A percentile compares a stretch with the other conserved stretches of the same genome.
Evolutionary conservation across 2,329 filamentous ascomycete genomes (phyloP).

Genomic region (Apiospora hydei): DNA sequence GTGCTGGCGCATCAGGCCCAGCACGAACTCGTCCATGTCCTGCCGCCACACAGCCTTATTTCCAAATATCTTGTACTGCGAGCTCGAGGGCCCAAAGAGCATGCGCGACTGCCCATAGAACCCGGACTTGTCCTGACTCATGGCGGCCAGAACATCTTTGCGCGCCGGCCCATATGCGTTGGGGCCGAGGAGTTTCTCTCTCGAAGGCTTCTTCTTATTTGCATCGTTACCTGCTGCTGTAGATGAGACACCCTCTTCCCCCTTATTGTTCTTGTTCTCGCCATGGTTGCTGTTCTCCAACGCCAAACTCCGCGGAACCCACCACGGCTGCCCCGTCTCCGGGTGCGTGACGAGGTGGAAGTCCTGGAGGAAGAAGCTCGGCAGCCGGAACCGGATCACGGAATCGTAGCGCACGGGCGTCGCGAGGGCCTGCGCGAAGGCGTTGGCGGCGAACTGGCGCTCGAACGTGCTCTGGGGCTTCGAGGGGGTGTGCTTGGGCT

Average conservation of each 20-base stretch:
- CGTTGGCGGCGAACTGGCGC: slow-evolving; percentile 64
- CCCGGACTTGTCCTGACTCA: slow-evolving; percentile 29
- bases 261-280: slow-evolving; percentile 5
- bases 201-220: slow-evolving; percentile 19
- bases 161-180: slow-evolving; percentile 43
- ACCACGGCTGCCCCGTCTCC: slow-evolving; percentile 59
- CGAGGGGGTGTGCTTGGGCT: slow-evolving; percentile 38
- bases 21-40: slow-evolving; percentile 63
- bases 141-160: slow-evolving; percentile 41
- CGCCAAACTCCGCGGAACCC: slow-evolving; percentile 56
- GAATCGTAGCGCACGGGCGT: slow-evolving; percentile 65
- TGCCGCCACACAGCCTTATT: slow-evolving; percentile 52
- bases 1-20: slow-evolving; percentile 57
- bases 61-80: slow-evolving; percentile 28
- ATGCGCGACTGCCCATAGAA: slow-evolving; percentile 28
- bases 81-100: slow-evolving; percentile 30
- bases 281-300: slow-evolving; percentile 29
- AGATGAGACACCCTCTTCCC: slow-evolving; percentile 6
- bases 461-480: slow-evolving; percentile 57
- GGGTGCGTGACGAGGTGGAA: slow-evolving; percentile 66
- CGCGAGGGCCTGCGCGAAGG: slow-evolving; percentile 70
- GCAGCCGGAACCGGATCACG: slow-evolving; percentile 57
- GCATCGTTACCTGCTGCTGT: not conserved
- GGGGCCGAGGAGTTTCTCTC: slow-evolving; percentile 33
- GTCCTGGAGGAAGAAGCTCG: slow-evolving; percentile 68